These are phyloP conservation scores for Diaporthe caulivora DNA, from an alignment of 2,329 filamentous ascomycete species.

Conservation along the genomic window DNA sequence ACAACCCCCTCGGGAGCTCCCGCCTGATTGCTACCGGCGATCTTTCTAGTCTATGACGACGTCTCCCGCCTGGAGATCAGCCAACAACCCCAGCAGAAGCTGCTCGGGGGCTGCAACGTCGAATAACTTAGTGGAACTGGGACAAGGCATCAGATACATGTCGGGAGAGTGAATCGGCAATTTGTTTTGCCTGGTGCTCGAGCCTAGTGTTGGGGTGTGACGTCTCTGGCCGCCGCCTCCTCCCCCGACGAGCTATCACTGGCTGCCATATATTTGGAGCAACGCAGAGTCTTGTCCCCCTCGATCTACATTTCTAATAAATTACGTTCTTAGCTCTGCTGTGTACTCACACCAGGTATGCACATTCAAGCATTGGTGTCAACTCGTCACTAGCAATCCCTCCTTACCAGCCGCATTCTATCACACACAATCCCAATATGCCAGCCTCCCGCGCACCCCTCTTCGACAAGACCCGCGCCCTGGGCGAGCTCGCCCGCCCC, in stretches of 20 bases:
- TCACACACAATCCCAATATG: not conserved
- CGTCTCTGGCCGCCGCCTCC: not conserved
- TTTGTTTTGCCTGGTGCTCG: not conserved
- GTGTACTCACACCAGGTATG: not conserved
- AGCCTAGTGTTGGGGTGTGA: constrained; percentile 12
- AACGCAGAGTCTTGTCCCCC: not conserved
- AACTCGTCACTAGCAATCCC: not conserved
- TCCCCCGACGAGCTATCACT: not conserved
- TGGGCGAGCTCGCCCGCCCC: constrained; percentile 31
- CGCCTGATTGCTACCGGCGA: not conserved
- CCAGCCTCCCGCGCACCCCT: constrained; percentile 18
- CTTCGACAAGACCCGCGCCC: constrained; percentile 34
- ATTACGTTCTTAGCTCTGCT: not conserved
- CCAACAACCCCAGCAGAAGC: not conserved
- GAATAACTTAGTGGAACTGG: not conserved
- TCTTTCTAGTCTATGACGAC: constrained; percentile 25
- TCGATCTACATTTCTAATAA: too few species aligned
- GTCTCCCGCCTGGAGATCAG: not conserved
- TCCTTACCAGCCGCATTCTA: not conserved
- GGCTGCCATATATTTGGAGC: constrained; percentile 1
- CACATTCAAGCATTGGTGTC: not conserved
- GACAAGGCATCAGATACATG: not conserved
- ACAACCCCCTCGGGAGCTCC: constrained; percentile 13
- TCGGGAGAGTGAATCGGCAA: not conserved
- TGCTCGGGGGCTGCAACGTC: not conserved